Conservation (phyloP, 2,329 filamentous ascomycete species). For the Drechslerella dactyloides region DNA sequence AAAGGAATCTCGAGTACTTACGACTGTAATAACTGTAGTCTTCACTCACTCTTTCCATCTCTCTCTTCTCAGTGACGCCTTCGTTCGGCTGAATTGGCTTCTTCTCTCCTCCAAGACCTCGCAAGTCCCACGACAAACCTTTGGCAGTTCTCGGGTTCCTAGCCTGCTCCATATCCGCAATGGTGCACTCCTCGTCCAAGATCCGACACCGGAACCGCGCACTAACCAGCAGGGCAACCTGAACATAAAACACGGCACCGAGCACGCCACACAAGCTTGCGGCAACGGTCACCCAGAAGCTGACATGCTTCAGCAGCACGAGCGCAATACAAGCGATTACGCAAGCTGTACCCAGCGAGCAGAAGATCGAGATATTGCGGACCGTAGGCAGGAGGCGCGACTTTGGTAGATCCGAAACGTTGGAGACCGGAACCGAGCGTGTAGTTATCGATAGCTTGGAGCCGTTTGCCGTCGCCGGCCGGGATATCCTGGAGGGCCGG, state of each 20-base stretch:
- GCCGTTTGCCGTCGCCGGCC: constrained; percentile 4
- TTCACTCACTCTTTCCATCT: constrained; percentile 3
- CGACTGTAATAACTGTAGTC: neutral
- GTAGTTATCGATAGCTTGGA: constrained; percentile 13
- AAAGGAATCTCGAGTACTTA: constrained; percentile 25
- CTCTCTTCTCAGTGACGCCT: neutral
- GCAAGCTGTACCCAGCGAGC: constrained; percentile 26
- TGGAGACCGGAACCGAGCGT: constrained; percentile 31
- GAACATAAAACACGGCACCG: constrained; percentile 39
- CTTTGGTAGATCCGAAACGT: constrained; percentile 21
- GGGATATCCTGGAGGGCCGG: constrained; percentile 31
- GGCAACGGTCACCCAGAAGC: constrained; percentile 33
- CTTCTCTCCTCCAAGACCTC: constrained; percentile 27
- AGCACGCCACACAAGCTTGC: constrained; percentile 42
- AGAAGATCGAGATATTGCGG: constrained; percentile 47
- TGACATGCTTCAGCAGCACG: constrained; percentile 35
- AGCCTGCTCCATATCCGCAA: constrained; percentile 33
- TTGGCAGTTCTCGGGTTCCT: constrained; percentile 22
- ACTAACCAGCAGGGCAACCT: constrained; percentile 41
- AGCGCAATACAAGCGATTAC: constrained; percentile 42
- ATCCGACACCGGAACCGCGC: constrained; percentile 36
- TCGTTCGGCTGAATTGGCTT: neutral
- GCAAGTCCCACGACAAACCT: constrained; percentile 38
- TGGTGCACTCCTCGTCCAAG: constrained; percentile 39
- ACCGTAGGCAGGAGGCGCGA: constrained; percentile 38